Base-by-base conservation (phyloP, 352 stramenopile species). In the Globisporangium recalcitrans region DNA sequence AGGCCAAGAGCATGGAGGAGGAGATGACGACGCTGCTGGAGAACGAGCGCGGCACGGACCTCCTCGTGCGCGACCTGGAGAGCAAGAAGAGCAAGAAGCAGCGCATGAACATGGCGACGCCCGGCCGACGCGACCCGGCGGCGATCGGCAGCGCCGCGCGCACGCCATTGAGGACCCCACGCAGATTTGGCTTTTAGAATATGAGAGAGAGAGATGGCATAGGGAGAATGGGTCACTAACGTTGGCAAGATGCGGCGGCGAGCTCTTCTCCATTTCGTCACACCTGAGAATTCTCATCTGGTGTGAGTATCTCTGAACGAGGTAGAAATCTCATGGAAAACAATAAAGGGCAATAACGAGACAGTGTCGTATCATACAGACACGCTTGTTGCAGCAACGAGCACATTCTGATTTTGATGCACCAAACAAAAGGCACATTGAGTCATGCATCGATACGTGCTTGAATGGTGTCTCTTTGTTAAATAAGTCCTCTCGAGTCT, bases 1-100 rank as follows among this genome's bases (percentile, higher is more conserved):
- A 85, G 65, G 71, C 54, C 7, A 51, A 78, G 14, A 71, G 75
- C 52, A 97, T 97, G 87, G 87, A 97, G 71, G 42, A 82, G 3
- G 88, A 97, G 68, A 96, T 96, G 84, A 57, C 72, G 52, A 71
- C 67, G 4, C 73, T 63, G 44, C 60, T 64, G 36, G 68, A 59
- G 9, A 44, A 55, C 27, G 53, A 65, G 22, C 49, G 52, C 31
- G 63, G 69, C 19, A 67, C 62, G 4, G 51, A 65, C 31, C 52
- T 67, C 44, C 53, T 62, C 19, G 62, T 67, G 44, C n/a, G 54
- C 67, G 36, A 64, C 63, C 64, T 64, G 22, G 52, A 49, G 27
- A 62, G 38, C 57, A 54, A 58, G 49, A 71, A 73, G 27, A 71
- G 65, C 56, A 89, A 88, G 69, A 86, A 83, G 60, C 77, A 88